phyloP scores from a whole-genome alignment of 768 basidiomycete species.

The Terana coerulea region DNA sequence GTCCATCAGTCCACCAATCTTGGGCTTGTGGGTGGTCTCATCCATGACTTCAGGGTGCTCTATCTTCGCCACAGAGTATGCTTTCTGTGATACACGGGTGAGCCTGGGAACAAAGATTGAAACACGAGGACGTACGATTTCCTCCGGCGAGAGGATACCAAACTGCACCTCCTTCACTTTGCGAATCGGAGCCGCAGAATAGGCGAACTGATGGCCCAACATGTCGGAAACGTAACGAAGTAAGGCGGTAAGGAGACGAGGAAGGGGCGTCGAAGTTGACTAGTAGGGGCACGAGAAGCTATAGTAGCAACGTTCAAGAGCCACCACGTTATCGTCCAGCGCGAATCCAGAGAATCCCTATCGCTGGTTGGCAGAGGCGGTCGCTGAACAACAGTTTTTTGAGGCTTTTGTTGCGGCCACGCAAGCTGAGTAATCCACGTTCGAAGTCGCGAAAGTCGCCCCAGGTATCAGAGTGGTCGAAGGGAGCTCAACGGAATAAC shows the following conservation, averaged over 20 bases:
- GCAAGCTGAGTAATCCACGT: slow-evolving; percentile 20
- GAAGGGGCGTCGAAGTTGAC: slow-evolving; percentile 6
- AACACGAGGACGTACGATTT: slow-evolving; percentile 70
- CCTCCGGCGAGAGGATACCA: slow-evolving; percentile 97
- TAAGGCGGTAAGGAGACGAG: slow-evolving; percentile 8
- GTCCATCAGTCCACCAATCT: slow-evolving; percentile 94
- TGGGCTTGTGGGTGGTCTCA: slow-evolving; percentile 85
- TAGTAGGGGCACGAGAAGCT: slow-evolving; percentile 12
- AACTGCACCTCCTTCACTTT: slow-evolving; percentile 98
- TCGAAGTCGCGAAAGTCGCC: background rate
- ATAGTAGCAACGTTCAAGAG: slow-evolving; percentile 12
- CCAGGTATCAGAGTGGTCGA: slow-evolving; percentile 3
- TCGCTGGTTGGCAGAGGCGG: too few species aligned
- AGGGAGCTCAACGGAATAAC: background rate
- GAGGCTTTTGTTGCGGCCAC: slow-evolving; percentile 17
- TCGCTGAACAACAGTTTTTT: slow-evolving; percentile 16
- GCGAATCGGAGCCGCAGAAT: slow-evolving; percentile 90
- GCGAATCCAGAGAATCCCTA: background rate
- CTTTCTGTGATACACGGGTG: slow-evolving; percentile 65
- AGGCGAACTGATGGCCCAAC: slow-evolving; percentile 89
- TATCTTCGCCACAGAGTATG: slow-evolving; percentile 96
- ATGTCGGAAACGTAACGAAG: slow-evolving; percentile 36
- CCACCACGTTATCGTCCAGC: slow-evolving; percentile 4
- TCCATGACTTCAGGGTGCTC: slow-evolving; percentile 99
- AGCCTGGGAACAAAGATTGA: slow-evolving; percentile 8